phyloP scores from a whole-genome alignment of 495 filamentous ascomycete species.

The Glutinoglossum americanum region DNA sequence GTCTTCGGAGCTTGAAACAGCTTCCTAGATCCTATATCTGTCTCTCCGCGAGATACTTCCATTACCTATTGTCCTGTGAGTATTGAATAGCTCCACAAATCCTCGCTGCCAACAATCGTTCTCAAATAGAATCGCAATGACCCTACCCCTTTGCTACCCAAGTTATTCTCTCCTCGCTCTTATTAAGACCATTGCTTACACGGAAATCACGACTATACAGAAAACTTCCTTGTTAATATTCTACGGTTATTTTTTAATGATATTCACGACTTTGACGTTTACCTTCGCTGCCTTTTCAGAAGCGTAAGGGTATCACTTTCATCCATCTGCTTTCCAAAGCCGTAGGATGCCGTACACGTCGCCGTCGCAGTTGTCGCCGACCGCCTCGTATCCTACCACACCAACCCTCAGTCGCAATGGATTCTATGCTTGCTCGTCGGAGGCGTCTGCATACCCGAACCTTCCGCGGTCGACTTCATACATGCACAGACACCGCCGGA shows the following conservation, averaged over 20 bases:
- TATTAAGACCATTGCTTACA: neutral
- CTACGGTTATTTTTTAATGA: slow-evolving; percentile 1
- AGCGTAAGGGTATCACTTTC: neutral
- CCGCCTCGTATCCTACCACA: slow-evolving; percentile 42
- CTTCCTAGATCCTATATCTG: neutral
- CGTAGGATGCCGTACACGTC: slow-evolving; percentile 78
- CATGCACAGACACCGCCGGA: slow-evolving; percentile 43
- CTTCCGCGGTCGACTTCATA: slow-evolving; percentile 59
- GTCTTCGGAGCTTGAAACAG: neutral
- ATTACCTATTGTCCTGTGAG: slow-evolving; percentile 1
- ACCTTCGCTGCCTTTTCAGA: neutral
- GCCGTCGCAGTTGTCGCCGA: slow-evolving; percentile 60
- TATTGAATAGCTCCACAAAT: neutral
- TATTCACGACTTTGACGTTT: neutral
- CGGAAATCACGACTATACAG: neutral
- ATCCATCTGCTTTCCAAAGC: neutral
- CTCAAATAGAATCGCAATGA: too few relatives aligned
- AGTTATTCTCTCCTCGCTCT: neutral
- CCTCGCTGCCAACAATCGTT: too few relatives aligned
- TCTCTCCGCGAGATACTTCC: neutral
- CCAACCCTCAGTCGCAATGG: slow-evolving; percentile 32
- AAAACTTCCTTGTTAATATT: neutral
- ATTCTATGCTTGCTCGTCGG: slow-evolving; percentile 11
- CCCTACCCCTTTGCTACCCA: too few relatives aligned
- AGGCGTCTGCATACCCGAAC: slow-evolving; percentile 24